Evolutionary conservation across 176 grass and related monocot genomes (phyloP), one percentile per base, ranked within the genome.

Genomic region (Leersia perrieri): DNA sequence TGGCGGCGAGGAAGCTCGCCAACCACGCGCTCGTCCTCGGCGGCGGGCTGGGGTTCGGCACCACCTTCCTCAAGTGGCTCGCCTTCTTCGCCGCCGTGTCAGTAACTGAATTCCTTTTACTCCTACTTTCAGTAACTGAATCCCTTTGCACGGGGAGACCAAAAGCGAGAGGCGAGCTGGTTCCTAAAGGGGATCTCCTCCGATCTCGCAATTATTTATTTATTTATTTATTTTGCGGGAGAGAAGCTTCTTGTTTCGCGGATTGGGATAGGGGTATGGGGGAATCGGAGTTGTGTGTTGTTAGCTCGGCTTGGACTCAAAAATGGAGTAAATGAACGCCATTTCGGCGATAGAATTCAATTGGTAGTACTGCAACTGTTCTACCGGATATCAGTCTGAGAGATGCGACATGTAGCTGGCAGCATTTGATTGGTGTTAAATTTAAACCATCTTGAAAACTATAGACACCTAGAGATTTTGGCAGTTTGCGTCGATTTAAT

Each of bases 51-150:
- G 92, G 92, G 14, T 79, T 95, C 75, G 87, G 82, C 84, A 87
- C 88, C 25, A 73, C 81, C 29, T 74, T 95, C 67, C 82, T 98
- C 83, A 82, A 91, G 63, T 98, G 85, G 88, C 84, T 98, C 70
- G 92, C 96, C 67, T 95, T 90, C 84, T 11, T 83, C 72, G 79
- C 92, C 10, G 92, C 92, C 12, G 94, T 98, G 92, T 95, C 35
- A 85, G 84, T 82, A 7, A 29, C 51, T 28, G 8, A 53, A 22
- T 2, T 3, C 1, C 66, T 9, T 40, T 26, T 39, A 20, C 5
- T 2, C 13, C 3, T 10, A 4, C 53, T 29, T 22, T 10, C 29
- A 5, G 9, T 33, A 41, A 0, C 4, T 12, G n/a, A n/a, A 20
- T 3, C 64, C 39, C 42, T 4, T 2, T 9, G 33, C 9, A 38